Evolutionary conservation across 2,329 filamentous ascomycete genomes (phyloP), one percentile per base, ranked within the genome.

Genomic region (Trichoderma polysporum): DNA sequence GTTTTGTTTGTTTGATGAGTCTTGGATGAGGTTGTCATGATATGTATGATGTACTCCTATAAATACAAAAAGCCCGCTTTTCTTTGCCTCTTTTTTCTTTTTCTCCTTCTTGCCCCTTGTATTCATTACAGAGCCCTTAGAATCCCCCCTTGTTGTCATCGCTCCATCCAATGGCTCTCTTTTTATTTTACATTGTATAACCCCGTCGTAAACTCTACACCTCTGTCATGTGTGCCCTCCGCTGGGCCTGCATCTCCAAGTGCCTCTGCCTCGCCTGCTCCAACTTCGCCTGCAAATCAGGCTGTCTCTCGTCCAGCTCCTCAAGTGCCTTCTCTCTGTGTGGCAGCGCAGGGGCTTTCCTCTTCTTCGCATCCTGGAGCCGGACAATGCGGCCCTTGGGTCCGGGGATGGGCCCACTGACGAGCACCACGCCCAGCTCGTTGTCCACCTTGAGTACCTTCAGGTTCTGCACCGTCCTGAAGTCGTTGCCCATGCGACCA

Each of bases 301-400:
- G 79, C 71, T 85, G 82, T 70, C 83, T 79, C 76, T 84, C 81
- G 63, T 82, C 69, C 71, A 84, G 70, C 68, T 77, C 70, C 72
- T 75, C 73, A 70, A 79, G 77, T 66, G 81, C 78, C 76, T 82
- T 82, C 69, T 83, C 80, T 15, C 84, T 78, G 71, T 84, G 82
- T 31, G 81, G 83, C 73, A 80, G 73, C 12, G 80, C 77, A n/a
- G 84, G 85, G 5, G 84, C 82, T 68, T 83, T 82, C 83, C 96
- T 95, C 86, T 96, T 96, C 78, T 95, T 86, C 15, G 95, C 91
- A 79, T 99, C 95, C 77, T 96, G 91, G 66, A 99, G 84, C 80
- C 90, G 89, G 69, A 99, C 91, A 66, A 94, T 81, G 71, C 91
- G 89, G 68, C 93, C 91, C 81, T 97, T 96, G 67, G 94, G 94